These are phyloP conservation scores for Eucalyptus camaldulensis DNA, from an alignment of 345 rosid genomes.

Conservation along the genomic window DNA sequence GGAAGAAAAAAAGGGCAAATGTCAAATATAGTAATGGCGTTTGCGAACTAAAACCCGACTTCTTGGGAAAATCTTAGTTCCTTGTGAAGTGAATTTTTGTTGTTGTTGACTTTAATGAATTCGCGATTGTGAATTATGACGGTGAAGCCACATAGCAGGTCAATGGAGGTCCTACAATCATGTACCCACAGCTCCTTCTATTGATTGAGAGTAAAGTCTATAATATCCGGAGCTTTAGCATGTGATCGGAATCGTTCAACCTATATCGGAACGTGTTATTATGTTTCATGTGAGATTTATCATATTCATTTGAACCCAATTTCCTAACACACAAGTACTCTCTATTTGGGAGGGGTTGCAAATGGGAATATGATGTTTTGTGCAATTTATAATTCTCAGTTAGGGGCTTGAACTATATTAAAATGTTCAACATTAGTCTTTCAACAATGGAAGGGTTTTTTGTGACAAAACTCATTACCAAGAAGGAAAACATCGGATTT, in stretches of 20 bases:
- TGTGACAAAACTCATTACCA: neutral
- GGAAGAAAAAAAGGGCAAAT: neutral
- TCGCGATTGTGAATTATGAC: neutral
- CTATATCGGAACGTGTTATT: fast-evolving
- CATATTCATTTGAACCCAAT: neutral
- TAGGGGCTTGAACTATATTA: neutral
- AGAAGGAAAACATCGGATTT: neutral
- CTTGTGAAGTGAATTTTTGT: neutral
- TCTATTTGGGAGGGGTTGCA: fast-evolving
- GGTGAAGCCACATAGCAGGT: neutral
- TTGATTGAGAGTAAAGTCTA: neutral
- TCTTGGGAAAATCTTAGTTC: neutral
- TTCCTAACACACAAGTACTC: neutral
- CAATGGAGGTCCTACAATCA: neutral
- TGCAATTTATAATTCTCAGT: neutral
- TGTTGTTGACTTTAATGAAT: neutral
- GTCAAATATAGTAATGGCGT: neutral
- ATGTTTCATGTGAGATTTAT: neutral
- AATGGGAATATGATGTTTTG: neutral
- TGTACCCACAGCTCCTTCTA: neutral
- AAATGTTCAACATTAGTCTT: neutral
- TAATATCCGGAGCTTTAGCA: neutral
- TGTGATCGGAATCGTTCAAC: fast-evolving
- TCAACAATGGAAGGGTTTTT: neutral
- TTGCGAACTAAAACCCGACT: neutral